Percentiles rank a stretch among this genome's conserved stretches.
Evolutionary conservation across 768 basidiomycete species (phyloP).

Genomic region (Psilocybe tampanensis): DNA sequence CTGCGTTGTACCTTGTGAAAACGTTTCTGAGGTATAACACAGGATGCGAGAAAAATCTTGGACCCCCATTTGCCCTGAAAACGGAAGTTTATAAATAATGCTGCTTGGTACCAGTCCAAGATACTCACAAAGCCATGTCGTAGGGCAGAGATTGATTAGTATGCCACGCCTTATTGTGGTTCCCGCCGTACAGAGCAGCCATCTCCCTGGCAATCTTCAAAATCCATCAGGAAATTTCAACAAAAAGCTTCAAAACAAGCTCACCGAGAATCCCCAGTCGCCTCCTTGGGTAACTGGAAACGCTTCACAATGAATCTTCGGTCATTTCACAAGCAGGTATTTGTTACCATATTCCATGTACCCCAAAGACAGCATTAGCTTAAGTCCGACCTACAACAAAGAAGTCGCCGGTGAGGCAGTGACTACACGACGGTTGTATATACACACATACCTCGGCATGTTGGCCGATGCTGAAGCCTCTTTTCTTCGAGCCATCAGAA

Average conservation of each 20-base stretch:
- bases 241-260: neutral
- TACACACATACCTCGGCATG: slow-evolving; percentile 49
- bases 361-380: slow-evolving; percentile 50
- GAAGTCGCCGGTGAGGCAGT: slow-evolving; percentile 40
- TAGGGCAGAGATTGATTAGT: slow-evolving; percentile 42
- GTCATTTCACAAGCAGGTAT: too few relatives aligned
- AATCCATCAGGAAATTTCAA: neutral
- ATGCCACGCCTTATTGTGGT: slow-evolving; percentile 51
- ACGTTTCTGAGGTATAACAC: slow-evolving; percentile 23
- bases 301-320: neutral
- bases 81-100: neutral
- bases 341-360: slow-evolving; percentile 48
- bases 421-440: slow-evolving; percentile 16
- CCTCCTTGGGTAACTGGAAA: slow-evolving; percentile 45
- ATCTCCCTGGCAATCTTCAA: neutral
- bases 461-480: slow-evolving; percentile 48
- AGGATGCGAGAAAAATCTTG: slow-evolving; percentile 22
- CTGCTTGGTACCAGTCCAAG: neutral
- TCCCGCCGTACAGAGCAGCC: slow-evolving; percentile 25
- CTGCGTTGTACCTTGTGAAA: slow-evolving; percentile 22
- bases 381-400: slow-evolving; percentile 34
- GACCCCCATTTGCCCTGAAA: neutral
- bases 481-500: slow-evolving; percentile 53
- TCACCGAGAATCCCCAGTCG: slow-evolving; percentile 44
- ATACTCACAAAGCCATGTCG: slow-evolving; percentile 6